Evolutionary conservation across 106 monocot genomes (phyloP).

Genomic region (Allium cepa): DNA sequence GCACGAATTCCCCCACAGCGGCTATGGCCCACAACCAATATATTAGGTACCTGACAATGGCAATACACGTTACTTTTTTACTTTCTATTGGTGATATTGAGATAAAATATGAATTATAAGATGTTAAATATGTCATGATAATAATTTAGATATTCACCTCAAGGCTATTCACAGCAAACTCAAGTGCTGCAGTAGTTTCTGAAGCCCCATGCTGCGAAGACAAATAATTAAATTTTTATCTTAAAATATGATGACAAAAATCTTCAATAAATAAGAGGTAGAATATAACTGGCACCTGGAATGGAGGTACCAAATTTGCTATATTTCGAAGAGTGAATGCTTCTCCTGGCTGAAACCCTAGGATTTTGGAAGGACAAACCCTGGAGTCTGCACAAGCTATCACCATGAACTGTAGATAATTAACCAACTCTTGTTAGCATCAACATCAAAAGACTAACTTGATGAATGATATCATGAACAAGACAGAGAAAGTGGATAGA

Average conservation of each 20-base stretch:
- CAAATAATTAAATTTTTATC: neutral
- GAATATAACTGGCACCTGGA: constrained; percentile 38
- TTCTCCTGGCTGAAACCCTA: constrained; percentile 95
- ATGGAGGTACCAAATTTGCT: constrained; percentile 93
- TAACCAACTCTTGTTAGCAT: neutral
- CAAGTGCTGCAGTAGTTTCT: constrained; percentile 93
- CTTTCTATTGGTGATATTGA: no score
- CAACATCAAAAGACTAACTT: no score
- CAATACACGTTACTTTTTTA: neutral
- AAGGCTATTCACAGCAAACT: constrained; percentile 88
- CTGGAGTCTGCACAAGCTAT: constrained; percentile 98
- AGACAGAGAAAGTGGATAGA: no score
- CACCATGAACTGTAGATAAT: constrained; percentile 84
- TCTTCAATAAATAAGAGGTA: neutral
- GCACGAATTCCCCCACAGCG: constrained; percentile 94
- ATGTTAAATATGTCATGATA: no score
- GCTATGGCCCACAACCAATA: constrained; percentile 90
- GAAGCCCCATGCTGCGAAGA: constrained; percentile 72
- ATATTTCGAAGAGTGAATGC: constrained; percentile 89
- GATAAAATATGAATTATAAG: no score
- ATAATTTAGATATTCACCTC: constrained; percentile 29
- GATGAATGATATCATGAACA: no score
- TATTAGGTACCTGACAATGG: constrained; percentile 62
- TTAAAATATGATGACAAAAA: neutral
- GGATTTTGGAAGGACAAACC: constrained; percentile 81